Evolutionary conservation across 129 eudicot species (phyloP).

Genomic region (Escallonia herrerae): DNA sequence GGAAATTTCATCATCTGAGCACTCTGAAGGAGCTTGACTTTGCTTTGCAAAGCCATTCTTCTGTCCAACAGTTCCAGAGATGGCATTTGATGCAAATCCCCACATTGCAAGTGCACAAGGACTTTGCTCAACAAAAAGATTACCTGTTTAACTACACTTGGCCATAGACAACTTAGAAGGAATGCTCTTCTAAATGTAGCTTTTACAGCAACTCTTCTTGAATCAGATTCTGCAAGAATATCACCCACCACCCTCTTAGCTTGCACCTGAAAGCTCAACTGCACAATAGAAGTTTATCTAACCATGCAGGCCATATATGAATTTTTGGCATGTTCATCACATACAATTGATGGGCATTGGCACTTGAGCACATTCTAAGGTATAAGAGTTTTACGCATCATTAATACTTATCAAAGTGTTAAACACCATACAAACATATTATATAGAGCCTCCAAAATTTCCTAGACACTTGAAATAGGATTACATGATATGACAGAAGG

Average conservation of each 20-base stretch:
- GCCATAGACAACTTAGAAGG: not conserved
- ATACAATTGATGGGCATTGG: too few relatives aligned
- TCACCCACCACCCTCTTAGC: not conserved
- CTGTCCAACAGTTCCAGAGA: conserved; percentile 19
- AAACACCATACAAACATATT: too few relatives aligned
- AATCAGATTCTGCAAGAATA: not conserved
- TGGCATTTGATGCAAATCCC: conserved; percentile 40
- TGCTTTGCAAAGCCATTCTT: conserved; percentile 21
- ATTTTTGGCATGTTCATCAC: not conserved
- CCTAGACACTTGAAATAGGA: too few relatives aligned
- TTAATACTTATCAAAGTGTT: too few relatives aligned
- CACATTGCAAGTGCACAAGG: conserved; percentile 23
- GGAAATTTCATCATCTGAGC: conserved; percentile 54
- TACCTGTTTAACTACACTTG: not conserved
- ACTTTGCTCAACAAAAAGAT: not conserved
- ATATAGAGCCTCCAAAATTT: too few relatives aligned
- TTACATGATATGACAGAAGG: too few relatives aligned
- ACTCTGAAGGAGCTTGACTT: conserved; percentile 34
- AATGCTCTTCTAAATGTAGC: not conserved
- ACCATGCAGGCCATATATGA: not conserved
- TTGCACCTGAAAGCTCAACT: not conserved
- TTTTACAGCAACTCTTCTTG: not conserved
- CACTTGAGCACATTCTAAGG: too few relatives aligned
- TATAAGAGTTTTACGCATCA: too few relatives aligned
- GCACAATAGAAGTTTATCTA: not conserved